These are phyloP conservation scores for Aspergillus pseudoterreus DNA, from an alignment of 2,329 filamentous ascomycete species.

Conservation along the genomic window DNA sequence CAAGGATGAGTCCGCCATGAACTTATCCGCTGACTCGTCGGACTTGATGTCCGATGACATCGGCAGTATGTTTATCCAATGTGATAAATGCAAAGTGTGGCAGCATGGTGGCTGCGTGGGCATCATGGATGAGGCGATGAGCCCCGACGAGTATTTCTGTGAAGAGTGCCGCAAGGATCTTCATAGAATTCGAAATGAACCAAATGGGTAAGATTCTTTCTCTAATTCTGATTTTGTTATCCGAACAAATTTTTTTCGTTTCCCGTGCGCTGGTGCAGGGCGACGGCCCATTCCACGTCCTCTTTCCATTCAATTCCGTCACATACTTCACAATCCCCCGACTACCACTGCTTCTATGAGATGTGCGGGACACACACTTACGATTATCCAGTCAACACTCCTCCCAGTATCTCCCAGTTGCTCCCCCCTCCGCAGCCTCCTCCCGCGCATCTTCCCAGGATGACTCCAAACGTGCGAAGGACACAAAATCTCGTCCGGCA, in stretches of 20 bases:
- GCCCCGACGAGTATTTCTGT: constrained; percentile 96
- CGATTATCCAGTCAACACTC: constrained; percentile 53
- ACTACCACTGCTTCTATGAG: neutral
- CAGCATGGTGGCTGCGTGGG: constrained; percentile 97
- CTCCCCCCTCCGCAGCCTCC: constrained; percentile 43
- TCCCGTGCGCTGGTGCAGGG: neutral
- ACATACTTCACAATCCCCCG: neutral
- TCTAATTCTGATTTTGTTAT: neutral
- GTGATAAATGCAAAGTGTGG: constrained; percentile 97
- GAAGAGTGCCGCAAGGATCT: constrained; percentile 90
- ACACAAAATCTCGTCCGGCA: constrained; percentile 42
- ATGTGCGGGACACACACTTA: constrained; percentile 26
- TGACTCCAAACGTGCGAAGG: constrained; percentile 35
- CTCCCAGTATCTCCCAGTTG: constrained; percentile 61
- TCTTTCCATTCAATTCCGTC: neutral
- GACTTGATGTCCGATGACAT: constrained; percentile 72
- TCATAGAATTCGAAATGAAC: constrained; percentile 75
- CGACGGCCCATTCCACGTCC: too few relatives aligned
- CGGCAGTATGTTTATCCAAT: constrained; percentile 95
- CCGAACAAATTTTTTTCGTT: neutral
- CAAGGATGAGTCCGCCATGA: constrained; percentile 57
- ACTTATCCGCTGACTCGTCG: constrained; percentile 56
- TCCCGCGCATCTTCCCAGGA: constrained; percentile 43
- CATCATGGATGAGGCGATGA: constrained; percentile 89
- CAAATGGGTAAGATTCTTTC: constrained; percentile 70